Conservation (phyloP, 371 early-diverging fungal species). For the Choanephora cucurbitarum region DNA sequence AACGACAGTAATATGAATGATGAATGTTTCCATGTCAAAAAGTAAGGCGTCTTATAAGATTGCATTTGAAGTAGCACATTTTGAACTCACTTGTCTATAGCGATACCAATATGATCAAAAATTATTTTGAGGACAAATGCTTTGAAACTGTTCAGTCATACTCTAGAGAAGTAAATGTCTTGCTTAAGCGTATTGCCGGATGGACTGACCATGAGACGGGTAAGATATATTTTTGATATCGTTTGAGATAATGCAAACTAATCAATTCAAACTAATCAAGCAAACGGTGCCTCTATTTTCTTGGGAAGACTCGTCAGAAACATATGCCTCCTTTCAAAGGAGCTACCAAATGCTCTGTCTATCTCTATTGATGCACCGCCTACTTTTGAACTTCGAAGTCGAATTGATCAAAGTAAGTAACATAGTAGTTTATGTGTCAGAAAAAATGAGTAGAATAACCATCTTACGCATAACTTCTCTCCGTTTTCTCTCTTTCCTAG, state of each 20-base stretch:
- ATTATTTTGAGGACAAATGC: conserved; percentile 34
- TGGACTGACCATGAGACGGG: conserved; percentile 27
- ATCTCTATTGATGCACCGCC: conserved; percentile 15
- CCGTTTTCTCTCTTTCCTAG: conserved; percentile 18
- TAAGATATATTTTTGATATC: neutral
- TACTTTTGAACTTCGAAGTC: conserved; percentile 34
- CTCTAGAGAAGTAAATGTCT: conserved; percentile 9
- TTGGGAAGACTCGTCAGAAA: conserved; percentile 40
- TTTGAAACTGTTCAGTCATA: conserved; percentile 21
- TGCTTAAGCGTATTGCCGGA: conserved; percentile 11
- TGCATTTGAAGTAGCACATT: neutral
- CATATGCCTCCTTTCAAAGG: conserved; percentile 35
- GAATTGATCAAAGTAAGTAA: conserved; percentile 33
- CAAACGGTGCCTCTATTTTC: conserved; percentile 30
- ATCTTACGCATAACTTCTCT: too few relatives aligned
- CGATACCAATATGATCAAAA: conserved; percentile 28
- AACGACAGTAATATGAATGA: conserved; percentile 3
- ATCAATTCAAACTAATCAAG: conserved; percentile 10
- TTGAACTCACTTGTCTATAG: conserved; percentile 12
- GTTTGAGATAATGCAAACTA: neutral
- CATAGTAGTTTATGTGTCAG: too few relatives aligned
- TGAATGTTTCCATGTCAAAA: conserved; percentile 24
- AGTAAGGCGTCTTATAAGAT: conserved; percentile 23
- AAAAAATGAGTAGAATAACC: too few relatives aligned
- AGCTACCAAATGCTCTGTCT: conserved; percentile 32